Evolutionary conservation across 2,329 filamentous ascomycete species (phyloP), one percentile per base, ranked within the genome.

Genomic region (Talaromyces sp.): DNA sequence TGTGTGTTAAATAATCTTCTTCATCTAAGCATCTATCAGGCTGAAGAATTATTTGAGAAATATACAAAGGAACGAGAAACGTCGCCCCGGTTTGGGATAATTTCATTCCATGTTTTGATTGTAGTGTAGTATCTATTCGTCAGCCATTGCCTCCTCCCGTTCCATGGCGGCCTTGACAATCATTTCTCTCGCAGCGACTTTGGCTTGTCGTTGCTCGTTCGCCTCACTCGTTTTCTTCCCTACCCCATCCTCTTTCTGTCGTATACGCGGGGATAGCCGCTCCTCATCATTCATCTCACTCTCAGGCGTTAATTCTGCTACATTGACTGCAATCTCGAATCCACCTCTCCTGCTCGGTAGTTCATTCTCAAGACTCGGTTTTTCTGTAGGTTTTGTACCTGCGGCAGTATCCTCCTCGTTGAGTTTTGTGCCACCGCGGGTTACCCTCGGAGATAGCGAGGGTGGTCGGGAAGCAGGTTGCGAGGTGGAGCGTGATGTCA

Each of bases 1-100:
- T 89, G 70, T 80, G 79, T 69, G 82, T 89, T 27, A 88, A 86
- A 75, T 88, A 74, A 78, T 22, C 7, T 2, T 43, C 5, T 36
- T 36, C 10, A 54, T 56, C n/a, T 15, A 34, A 1, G 13, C 6
- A 2, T 3, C n/a, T 1, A 17, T 29, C 3, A 53, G 5, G 15
- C 10, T 22, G 29, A 17, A 15, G 25, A 45, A 17, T 1, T 27
- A 34, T 38, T 49, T 31, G 3, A 34, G 47, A 49, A 51, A 58
- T 29, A 59, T 43, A 40, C 19, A 47, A 47, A 51, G 11, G 31
- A 36, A 13, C 53, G 19, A 63, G 3, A 17, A n/a, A 70, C 66
- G 75, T 61, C 51, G 51, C 15, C 36, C 17, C 51, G n/a, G n/a
- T 15, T 22, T 22, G 22, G 29, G 31, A 38, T 56, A 13, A 31